phyloP scores from a whole-genome alignment of 371 early-diverging fungal species.

The Batkoa obscura region DNA sequence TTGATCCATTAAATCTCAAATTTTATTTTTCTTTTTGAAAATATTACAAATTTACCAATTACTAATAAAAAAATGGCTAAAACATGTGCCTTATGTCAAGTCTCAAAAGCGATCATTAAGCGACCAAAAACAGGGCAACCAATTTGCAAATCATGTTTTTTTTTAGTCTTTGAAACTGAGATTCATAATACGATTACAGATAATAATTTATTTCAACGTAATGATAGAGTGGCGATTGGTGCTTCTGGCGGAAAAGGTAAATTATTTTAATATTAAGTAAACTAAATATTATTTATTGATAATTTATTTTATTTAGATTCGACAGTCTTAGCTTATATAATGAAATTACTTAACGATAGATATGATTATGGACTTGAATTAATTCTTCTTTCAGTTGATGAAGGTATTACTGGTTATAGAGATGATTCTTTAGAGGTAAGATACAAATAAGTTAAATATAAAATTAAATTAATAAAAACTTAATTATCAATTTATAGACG shows the following conservation, averaged over 20 bases:
- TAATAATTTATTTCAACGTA: constrained; percentile 66
- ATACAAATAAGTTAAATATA: constrained; percentile 1
- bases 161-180: constrained; percentile 85
- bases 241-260: constrained; percentile 89
- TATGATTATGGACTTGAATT: constrained; percentile 89
- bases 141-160: constrained; percentile 93
- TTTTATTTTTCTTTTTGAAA: too few relatives aligned
- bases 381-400: constrained; percentile 93
- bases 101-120: constrained; percentile 60
- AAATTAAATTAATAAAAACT: not conserved
- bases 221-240: constrained; percentile 91
- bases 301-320: constrained; percentile 37
- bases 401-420: constrained; percentile 98
- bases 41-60: too few relatives aligned
- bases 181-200: constrained; percentile 86
- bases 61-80: constrained; percentile 15
- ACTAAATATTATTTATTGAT: too few relatives aligned
- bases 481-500: constrained; percentile 22
- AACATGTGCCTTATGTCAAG: constrained; percentile 26
- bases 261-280: too few relatives aligned
- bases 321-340: constrained; percentile 93
- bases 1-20: too few relatives aligned
- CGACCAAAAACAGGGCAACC: constrained; percentile 87
- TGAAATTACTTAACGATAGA: constrained; percentile 88
- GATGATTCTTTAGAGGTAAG: constrained; percentile 89